Percentiles rank a stretch among this genome's conserved stretches.
These are phyloP conservation scores for Colletotrichum zoysiae DNA, from an alignment of 2,329 filamentous ascomycete species.

Conservation along the genomic window DNA sequence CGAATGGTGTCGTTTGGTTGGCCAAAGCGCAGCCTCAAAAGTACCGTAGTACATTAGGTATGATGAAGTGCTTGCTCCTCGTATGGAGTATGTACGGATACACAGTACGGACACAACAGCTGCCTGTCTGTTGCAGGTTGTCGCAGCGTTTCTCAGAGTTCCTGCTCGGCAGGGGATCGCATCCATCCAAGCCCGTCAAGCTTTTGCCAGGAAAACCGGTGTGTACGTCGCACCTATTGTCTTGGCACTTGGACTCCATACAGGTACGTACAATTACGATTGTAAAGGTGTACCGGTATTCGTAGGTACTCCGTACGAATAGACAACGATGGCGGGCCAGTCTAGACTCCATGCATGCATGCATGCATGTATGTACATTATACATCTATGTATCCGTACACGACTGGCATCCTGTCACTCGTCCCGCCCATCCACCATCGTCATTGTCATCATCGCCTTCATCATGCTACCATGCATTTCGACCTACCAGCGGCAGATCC, in stretches of 20 bases:
- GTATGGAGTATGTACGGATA: background rate
- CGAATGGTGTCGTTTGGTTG: slow-evolving; percentile 4
- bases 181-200: slow-evolving; percentile 25
- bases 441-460: slow-evolving; percentile 10
- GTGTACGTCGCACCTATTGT: background rate
- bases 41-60: background rate
- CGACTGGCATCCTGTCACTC: slow-evolving; percentile 13
- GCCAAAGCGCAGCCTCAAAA: background rate
- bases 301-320: background rate
- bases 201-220: slow-evolving; percentile 38
- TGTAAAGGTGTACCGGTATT: no score
- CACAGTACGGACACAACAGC: background rate
- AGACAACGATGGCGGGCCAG: background rate
- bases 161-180: slow-evolving; percentile 20
- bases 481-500: background rate
- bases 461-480: background rate
- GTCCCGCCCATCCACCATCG: background rate
- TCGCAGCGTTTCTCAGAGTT: slow-evolving; percentile 6
- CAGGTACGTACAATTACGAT: no score
- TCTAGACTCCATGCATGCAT: slow-evolving; percentile 24
- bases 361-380: background rate
- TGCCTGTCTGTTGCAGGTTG: background rate
- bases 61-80: background rate
- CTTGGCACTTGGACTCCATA: background rate
- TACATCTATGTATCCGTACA: background rate